Evolutionary conservation across 2,329 filamentous ascomycete species (phyloP), one percentile per base, ranked within the genome.

Genomic region (Hypomyces perniciosus): DNA sequence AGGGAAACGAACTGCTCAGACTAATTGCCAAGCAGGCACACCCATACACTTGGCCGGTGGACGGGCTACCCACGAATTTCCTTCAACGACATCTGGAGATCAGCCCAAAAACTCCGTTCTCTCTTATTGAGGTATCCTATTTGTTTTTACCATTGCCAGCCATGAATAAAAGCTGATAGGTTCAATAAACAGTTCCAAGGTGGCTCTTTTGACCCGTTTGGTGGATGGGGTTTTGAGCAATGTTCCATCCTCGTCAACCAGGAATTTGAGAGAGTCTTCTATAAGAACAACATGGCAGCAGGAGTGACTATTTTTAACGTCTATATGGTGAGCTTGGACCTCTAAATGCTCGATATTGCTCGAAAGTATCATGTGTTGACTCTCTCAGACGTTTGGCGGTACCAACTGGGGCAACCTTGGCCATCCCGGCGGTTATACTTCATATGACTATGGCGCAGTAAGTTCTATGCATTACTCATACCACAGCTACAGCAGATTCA

Each of bases 401-500:
- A 91, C 88, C 0, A 93, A 92, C 62, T 92, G 88, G 88, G 88
- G 88, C 0, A 91, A 90, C 55, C 66, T 89, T 4, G 85, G 87
- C 0, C 81, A 89, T 57, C 76, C 84, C 8, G 83, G 81, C 8
- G 81, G 77, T 3, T 84, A 84, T 54, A 83, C 78, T 0, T 78
- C 75, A 0, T 79, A 80, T 44, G 78, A 81, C 53, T 81, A 80
- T 46, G 76, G 71, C 6, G 70, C 74, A 2, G 68, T 67, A 51
- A 38, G 72, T 59, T 4, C 9, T 12, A 20, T 13, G 4, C 8
- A 30, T 33, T 20, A 20, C 20, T 20, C 20, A 20, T 20, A 20
- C 3, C 20, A 20, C 20, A 20, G 20, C 20, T 20, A 20, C 20
- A 20, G 20, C 20, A 20, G 20, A 20, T 20, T 20, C 20, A 20